Conservation (phyloP, 2,329 filamentous ascomycete genomes). For the Pyrenochaeta sp. region DNA sequence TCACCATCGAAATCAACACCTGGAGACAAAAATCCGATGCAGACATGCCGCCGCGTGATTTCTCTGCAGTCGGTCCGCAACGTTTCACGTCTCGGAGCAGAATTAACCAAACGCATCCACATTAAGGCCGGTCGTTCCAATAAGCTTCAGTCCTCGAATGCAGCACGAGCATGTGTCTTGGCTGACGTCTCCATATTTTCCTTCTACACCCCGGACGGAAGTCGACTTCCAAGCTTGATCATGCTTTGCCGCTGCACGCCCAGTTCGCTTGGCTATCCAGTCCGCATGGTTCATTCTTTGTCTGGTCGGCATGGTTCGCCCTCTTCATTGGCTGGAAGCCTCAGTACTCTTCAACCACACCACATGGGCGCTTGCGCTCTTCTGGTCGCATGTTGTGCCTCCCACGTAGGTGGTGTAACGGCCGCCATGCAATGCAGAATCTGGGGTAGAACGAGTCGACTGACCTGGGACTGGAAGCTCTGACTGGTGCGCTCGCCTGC, state of each 20-base stretch:
- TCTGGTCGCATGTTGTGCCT: conserved; percentile 23
- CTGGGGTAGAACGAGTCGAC: conserved; percentile 22
- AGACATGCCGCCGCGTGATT: background rate
- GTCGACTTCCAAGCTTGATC: conserved; percentile 14
- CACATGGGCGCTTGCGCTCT: background rate
- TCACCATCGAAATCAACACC: background rate
- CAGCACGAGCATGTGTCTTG: conserved; percentile 14
- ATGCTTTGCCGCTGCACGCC: conserved; percentile 8
- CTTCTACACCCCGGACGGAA: background rate
- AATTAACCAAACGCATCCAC: background rate
- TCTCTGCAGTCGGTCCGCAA: background rate
- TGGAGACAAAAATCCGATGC: conserved; percentile 1
- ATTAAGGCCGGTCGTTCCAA: background rate
- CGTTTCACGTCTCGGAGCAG: background rate
- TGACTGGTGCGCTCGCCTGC: conserved; percentile 8
- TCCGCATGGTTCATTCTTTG: conserved; percentile 1
- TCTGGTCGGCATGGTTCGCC: background rate
- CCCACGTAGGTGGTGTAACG: conserved; percentile 29
- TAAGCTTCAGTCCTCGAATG: background rate
- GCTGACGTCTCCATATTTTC: conserved; percentile 17
- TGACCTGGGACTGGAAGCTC: conserved; percentile 1
- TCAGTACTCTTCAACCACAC: background rate
- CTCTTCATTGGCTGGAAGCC: conserved; percentile 1
- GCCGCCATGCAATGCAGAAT: conserved; percentile 13
- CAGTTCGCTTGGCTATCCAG: conserved; percentile 16